Evolutionary conservation across 2,329 filamentous ascomycete genomes (phyloP).

Genomic region (Fusarium ramigenum): DNA sequence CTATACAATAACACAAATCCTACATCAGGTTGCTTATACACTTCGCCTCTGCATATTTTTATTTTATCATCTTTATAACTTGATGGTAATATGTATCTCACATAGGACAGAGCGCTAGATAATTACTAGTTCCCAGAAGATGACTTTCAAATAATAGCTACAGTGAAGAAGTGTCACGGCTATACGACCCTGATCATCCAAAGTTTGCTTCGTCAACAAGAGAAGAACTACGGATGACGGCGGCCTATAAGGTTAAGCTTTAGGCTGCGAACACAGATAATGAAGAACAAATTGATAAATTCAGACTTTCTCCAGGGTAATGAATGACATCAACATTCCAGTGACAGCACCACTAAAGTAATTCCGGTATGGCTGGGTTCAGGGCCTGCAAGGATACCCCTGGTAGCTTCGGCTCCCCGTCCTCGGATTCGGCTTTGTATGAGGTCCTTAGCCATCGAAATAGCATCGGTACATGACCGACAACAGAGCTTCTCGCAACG

Average conservation of each 20-base stretch:
- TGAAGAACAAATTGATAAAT: not conserved
- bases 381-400: not conserved
- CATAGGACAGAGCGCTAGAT: too few relatives aligned
- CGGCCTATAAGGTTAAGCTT: too few relatives aligned
- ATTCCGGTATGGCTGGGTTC: not conserved
- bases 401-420: not conserved
- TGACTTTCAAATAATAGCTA: too few relatives aligned
- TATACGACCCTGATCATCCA: too few relatives aligned
- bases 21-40: too few relatives aligned
- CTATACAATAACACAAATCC: too few relatives aligned
- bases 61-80: too few relatives aligned
- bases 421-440: not conserved
- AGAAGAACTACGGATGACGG: not conserved
- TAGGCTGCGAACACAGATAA: too few relatives aligned
- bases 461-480: rapidly evolving
- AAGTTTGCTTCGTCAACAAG: not conserved
- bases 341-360: not conserved
- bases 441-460: not conserved
- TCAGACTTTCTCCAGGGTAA: not conserved
- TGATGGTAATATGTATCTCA: too few relatives aligned
- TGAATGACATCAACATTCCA: not conserved
- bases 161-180: rapidly evolving
- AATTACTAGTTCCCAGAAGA: too few relatives aligned
- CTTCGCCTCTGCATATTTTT: too few relatives aligned
- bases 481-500: rapidly evolving